Percentiles rank a stretch among this genome's conserved stretches.
Evolutionary conservation across 106 monocot species (phyloP).

Genomic region (Dendrobium huoshanense): DNA sequence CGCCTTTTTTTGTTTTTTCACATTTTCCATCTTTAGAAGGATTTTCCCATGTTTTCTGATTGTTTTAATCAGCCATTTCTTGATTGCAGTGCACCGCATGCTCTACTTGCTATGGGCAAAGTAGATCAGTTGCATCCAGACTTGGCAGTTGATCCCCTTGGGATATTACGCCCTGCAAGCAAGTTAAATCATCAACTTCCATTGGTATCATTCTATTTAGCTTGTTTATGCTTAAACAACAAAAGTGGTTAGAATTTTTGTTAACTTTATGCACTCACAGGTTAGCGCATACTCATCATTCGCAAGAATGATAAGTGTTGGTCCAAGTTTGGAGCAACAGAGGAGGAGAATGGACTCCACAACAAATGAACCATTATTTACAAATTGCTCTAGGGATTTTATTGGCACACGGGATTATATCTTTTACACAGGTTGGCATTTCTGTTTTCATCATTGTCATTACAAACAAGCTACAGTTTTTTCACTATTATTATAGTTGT

Average conservation of each 20-base stretch:
- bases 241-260: slow-evolving; percentile 5
- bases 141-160: slow-evolving; percentile 67
- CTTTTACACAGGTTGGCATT: slow-evolving; percentile 79
- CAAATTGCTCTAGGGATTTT: slow-evolving; percentile 82
- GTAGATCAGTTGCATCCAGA: slow-evolving; percentile 86
- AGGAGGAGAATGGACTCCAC: slow-evolving; percentile 68
- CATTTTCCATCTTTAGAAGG: background rate
- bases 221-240: background rate
- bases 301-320: slow-evolving; percentile 45
- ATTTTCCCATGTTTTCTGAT: background rate
- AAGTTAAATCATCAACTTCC: slow-evolving; percentile 83
- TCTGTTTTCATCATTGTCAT: background rate
- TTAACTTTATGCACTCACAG: slow-evolving; percentile 34
- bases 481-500: background rate
- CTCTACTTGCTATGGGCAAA: slow-evolving; percentile 82
- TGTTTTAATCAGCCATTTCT: background rate
- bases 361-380: slow-evolving; percentile 92
- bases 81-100: slow-evolving; percentile 73
- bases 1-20: background rate
- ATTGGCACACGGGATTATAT: slow-evolving; percentile 93
- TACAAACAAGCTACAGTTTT: background rate
- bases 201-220: slow-evolving; percentile 45
- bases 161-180: slow-evolving; percentile 58
- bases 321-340: slow-evolving; percentile 44
- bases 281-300: slow-evolving; percentile 95